Base-by-base conservation (phyloP, 169 alveolate species). In the Plasmodium sp. region DNA sequence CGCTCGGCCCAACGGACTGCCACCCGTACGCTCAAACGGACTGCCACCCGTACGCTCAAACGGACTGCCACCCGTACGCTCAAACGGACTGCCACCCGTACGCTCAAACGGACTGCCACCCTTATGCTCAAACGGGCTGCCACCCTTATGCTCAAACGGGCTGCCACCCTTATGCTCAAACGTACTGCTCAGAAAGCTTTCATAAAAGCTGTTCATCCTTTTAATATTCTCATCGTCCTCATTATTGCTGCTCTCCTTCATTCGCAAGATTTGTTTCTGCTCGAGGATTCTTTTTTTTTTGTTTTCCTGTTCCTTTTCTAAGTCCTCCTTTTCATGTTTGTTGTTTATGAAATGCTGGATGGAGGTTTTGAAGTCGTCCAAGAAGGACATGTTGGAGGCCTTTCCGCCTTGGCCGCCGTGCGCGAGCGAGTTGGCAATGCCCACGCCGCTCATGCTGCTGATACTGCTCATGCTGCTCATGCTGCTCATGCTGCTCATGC, bases 261-360 rank as follows among this genome's bases (percentile, higher is more conserved):
- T 83, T n/a, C 31, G 72, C 83, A 56, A 2, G 41, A 14, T 62
- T 72, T 77, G 27, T 9, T 48, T 33, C 48, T 82, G 41, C 22
- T 82, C 77, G 39, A 67, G 77, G 36, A 27, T 18, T 31, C 31
- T 67, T 34, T 34, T 48, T 34, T 83, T 39, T 45, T 83, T 12
- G 0, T 56, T 83, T 5, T 33, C 81, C 31, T 62, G 10, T 48
- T 83, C 74, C 77, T 83, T 62, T 18, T 67, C 77, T 16, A 67
- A 67, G 0, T 31, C 33, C n/a, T 58, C 77, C 77, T 67, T 67
- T 0, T 67, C 77, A 67, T 67, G 54, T 18, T 58, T 77, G 7
- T 86, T 75, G 45, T 27, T 74, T 18, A 77, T 72, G 12, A 43
- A 33, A n/a, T 75, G 84, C 67, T 86, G 86, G 16, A 56, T 54